These are phyloP conservation scores for Pseudocercospora vitis DNA, from an alignment of 2,329 filamentous ascomycete species.

Conservation along the genomic window DNA sequence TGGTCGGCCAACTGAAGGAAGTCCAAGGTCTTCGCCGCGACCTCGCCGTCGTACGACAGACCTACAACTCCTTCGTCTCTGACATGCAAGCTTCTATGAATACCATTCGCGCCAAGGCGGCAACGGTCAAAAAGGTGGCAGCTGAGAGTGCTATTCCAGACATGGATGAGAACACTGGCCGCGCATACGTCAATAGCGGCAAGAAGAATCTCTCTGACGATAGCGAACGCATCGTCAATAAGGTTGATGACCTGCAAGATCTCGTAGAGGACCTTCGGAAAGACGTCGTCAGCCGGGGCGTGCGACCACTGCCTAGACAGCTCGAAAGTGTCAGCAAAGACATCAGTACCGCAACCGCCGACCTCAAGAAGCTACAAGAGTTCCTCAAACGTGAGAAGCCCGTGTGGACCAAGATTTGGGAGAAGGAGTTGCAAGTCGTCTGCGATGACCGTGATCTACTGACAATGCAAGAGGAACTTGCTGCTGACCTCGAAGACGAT, in stretches of 20 bases:
- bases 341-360: conserved; percentile 74
- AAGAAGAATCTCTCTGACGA: conserved; percentile 85
- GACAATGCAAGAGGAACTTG: conserved; percentile 92
- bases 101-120: conserved; percentile 76
- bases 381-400: conserved; percentile 90
- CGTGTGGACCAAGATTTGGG: conserved; percentile 98
- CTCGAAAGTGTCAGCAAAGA: conserved; percentile 88
- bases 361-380: conserved; percentile 91
- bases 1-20: conserved; percentile 68
- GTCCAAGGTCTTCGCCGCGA: conserved; percentile 82
- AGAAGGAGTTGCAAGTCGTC: conserved; percentile 92
- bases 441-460: conserved; percentile 94
- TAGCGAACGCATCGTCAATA: conserved; percentile 84
- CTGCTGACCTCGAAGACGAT: conserved; percentile 89
- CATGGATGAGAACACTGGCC: conserved; percentile 74
- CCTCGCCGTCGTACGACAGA: conserved; percentile 86
- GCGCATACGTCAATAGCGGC: conserved; percentile 78
- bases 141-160: conserved; percentile 69
- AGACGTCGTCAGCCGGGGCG: conserved; percentile 89
- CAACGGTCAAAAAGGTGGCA: conserved; percentile 73
- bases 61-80: conserved; percentile 85
- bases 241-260: conserved; percentile 97
- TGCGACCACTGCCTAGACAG: conserved; percentile 85
- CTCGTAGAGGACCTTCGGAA: conserved; percentile 94
- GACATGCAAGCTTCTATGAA: conserved; percentile 88